phyloP scores from a whole-genome alignment of 768 basidiomycete genomes.

The Sarcodon aspratus region DNA sequence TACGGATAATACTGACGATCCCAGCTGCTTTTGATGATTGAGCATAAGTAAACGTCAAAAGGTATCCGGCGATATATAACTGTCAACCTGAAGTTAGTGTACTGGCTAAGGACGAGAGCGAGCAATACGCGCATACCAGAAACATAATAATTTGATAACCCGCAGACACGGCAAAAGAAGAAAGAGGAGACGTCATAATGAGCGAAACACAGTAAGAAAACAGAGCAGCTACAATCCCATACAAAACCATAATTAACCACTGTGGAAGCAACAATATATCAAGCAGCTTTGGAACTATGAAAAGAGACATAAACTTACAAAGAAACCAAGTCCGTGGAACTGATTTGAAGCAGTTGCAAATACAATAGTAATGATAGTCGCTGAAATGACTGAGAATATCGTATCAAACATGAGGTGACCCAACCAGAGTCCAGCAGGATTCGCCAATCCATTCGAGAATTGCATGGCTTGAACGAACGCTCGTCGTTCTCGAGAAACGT shows the following conservation, averaged over 20 bases:
- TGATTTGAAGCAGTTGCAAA: constrained; percentile 46
- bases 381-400: constrained; percentile 42
- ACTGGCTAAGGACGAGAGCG: not conserved
- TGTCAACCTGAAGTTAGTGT: constrained; percentile 14
- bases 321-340: constrained; percentile 57
- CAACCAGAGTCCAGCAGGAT: constrained; percentile 65
- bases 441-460: constrained; percentile 60
- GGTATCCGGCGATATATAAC: constrained; percentile 57
- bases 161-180: constrained; percentile 63
- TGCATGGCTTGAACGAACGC: constrained; percentile 78
- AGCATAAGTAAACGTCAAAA: constrained; percentile 66
- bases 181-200: constrained; percentile 50
- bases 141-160: constrained; percentile 68
- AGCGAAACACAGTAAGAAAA: constrained; percentile 61
- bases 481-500: constrained; percentile 62
- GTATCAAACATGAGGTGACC: constrained; percentile 72
- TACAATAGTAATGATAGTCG: constrained; percentile 53
- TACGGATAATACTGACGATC: constrained; percentile 51
- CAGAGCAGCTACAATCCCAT: constrained; percentile 56
- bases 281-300: not conserved
- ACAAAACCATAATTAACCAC: constrained; percentile 65
- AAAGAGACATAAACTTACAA: constrained; percentile 30
- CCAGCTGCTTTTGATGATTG: constrained; percentile 38
- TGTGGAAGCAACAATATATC: constrained; percentile 13
- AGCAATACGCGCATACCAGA: constrained; percentile 32